phyloP scores from a whole-genome alignment of 805 yeast genomes.

The Teunomyces atbi region DNA sequence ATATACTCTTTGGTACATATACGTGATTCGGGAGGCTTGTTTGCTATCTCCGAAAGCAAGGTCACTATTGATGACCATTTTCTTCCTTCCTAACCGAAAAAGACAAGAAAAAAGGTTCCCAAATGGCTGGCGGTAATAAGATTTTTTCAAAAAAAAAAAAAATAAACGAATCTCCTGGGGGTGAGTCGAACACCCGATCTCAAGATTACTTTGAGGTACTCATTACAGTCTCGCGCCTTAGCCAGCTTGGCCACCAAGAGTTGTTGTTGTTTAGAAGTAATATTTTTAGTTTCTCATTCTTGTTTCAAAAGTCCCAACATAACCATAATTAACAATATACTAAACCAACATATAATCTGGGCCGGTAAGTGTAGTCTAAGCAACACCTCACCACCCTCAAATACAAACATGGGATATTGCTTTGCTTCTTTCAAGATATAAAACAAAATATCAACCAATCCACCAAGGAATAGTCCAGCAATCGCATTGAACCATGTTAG shows the following conservation, averaged over 20 bases:
- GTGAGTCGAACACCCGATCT: constrained; percentile 52
- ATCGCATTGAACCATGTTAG: background rate
- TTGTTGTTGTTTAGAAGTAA: background rate
- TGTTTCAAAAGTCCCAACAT: background rate
- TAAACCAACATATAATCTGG: background rate
- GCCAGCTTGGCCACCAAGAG: constrained; percentile 51
- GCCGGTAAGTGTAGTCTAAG: background rate
- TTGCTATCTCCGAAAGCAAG: background rate
- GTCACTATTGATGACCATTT: background rate
- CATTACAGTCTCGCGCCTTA: constrained; percentile 50
- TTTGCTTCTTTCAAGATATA: background rate
- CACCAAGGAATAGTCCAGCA: background rate
- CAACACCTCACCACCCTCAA: background rate
- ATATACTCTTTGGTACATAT: background rate
- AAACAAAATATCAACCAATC: background rate
- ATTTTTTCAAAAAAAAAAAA: constrained; percentile 6
- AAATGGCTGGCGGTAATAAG: too few species aligned
- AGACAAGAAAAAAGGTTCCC: background rate
- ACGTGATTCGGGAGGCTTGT: background rate
- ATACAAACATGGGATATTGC: background rate
- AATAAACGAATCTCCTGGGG: constrained; percentile 48
- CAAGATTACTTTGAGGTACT: constrained; percentile 37
- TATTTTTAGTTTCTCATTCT: background rate
- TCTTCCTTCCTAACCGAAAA: background rate
- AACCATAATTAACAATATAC: background rate